Percentiles rank a stretch among this genome's conserved stretches.
phyloP scores from a whole-genome alignment of 257 asterid species.

The Knoxia roxburghii region DNA sequence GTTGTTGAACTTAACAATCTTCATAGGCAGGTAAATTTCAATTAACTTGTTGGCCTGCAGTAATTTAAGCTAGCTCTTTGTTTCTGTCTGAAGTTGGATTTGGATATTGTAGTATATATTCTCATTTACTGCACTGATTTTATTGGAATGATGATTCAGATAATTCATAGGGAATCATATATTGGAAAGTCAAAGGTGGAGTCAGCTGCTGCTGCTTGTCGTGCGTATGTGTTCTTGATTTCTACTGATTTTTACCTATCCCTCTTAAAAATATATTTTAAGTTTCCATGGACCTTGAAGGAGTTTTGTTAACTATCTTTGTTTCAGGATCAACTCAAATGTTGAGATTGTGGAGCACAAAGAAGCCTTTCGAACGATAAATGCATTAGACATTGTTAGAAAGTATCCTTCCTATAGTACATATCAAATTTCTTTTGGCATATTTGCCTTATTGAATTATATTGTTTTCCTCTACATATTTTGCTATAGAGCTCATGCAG shows the following conservation, averaged over 20 bases:
- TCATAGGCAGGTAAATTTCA: slow-evolving; percentile 71
- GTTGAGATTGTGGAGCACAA: slow-evolving; percentile 71
- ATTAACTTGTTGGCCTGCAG: not conserved
- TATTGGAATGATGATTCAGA: slow-evolving; percentile 32
- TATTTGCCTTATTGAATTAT: not conserved
- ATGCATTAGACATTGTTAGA: slow-evolving; percentile 75
- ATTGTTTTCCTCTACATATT: not conserved
- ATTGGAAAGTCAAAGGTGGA: slow-evolving; percentile 94
- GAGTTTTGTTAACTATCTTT: not conserved
- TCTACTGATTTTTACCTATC: not conserved
- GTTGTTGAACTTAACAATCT: slow-evolving; percentile 94
- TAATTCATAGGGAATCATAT: slow-evolving; percentile 88
- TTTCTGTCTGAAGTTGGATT: not conserved
- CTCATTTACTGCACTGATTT: not conserved
- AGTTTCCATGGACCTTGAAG: not conserved
- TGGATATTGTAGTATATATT: not conserved
- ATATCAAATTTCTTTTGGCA: not conserved
- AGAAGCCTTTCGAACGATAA: slow-evolving; percentile 79
- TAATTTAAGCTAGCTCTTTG: not conserved
- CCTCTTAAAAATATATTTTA: not conserved
- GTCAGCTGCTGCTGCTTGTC: slow-evolving; percentile 98
- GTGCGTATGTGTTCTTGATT: slow-evolving; percentile 45
- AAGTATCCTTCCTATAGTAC: slow-evolving; percentile 38
- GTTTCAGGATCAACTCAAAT: slow-evolving; percentile 71
- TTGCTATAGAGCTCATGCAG: not conserved